phyloP scores from a whole-genome alignment of 495 filamentous ascomycete genomes.

The Cenococcum geophilum region DNA sequence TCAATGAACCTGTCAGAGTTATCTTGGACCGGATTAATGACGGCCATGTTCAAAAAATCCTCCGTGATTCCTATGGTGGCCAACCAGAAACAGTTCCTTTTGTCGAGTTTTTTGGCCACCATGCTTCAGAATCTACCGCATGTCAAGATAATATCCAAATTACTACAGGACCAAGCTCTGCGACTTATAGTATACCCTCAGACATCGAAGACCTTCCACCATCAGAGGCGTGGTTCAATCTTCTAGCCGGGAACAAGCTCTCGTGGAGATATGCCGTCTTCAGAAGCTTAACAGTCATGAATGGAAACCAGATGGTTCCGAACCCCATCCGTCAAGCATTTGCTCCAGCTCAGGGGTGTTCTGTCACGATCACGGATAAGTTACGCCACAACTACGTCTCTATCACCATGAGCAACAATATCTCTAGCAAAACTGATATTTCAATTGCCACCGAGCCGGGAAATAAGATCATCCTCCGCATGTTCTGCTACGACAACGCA shows the following conservation, averaged over 20 bases:
- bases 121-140: constrained; percentile 74
- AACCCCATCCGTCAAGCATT: constrained; percentile 92
- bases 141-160: constrained; percentile 67
- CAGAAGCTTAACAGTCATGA: constrained; percentile 83
- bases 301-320: constrained; percentile 92
- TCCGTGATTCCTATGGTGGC: constrained; percentile 70
- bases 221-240: constrained; percentile 68
- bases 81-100: constrained; percentile 69
- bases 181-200: constrained; percentile 63
- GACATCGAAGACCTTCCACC: constrained; percentile 37
- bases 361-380: constrained; percentile 78
- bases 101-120: constrained; percentile 86
- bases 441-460: constrained; percentile 68
- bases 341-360: constrained; percentile 72
- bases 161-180: constrained; percentile 69
- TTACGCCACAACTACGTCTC: constrained; percentile 70
- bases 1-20: constrained; percentile 89
- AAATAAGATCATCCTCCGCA: constrained; percentile 72
- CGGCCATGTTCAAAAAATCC: constrained; percentile 71
- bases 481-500: constrained; percentile 86
- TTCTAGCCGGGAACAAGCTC: constrained; percentile 73
- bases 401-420: constrained; percentile 61
- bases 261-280: constrained; percentile 97
- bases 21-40: constrained; percentile 87
- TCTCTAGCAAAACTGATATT: constrained; percentile 69